A percentile compares a stretch with the other conserved stretches of the same genome.
phyloP scores from a whole-genome alignment of 1,139 yeast genomes.

The Schizosaccharomyces versatilis region DNA sequence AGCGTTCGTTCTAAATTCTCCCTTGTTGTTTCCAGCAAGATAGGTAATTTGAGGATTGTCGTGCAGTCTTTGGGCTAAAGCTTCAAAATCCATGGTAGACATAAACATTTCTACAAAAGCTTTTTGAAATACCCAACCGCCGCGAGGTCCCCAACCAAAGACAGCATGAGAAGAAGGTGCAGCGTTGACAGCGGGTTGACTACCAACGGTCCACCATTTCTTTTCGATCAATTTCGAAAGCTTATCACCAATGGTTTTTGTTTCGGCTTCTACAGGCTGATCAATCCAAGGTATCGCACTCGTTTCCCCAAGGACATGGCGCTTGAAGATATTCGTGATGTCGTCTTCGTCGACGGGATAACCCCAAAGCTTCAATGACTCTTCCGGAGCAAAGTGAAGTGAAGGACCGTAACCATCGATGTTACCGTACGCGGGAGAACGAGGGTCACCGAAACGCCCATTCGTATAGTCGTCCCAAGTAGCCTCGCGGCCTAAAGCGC shows the following conservation, averaged over 20 bases:
- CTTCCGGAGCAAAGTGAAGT: constrained; percentile 46
- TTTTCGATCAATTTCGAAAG: constrained; percentile 51
- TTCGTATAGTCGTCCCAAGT: constrained; percentile 98
- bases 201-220: constrained; percentile 72
- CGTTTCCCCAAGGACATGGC: constrained; percentile 53
- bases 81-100: constrained; percentile 46
- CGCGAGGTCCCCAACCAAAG: constrained; percentile 89
- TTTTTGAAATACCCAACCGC: constrained; percentile 79
- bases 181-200: constrained; percentile 82
- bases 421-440: constrained; percentile 91
- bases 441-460: constrained; percentile 91
- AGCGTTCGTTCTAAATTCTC: constrained; percentile 40
- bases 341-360: constrained; percentile 44
- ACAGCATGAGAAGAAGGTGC: constrained; percentile 57
- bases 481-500: constrained; percentile 60
- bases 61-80: constrained; percentile 19
- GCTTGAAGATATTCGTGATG: constrained; percentile 43
- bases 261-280: constrained; percentile 52
- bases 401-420: constrained; percentile 93
- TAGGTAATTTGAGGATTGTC: constrained; percentile 41
- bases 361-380: constrained; percentile 67
- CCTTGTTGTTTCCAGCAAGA: constrained; percentile 42
- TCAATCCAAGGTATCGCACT: constrained; percentile 85
- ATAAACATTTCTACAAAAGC: constrained; percentile 81
- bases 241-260: constrained; percentile 80